Conservation (phyloP, 1,284 basidiomycete species). For the Tilletiaria anomala region DNA sequence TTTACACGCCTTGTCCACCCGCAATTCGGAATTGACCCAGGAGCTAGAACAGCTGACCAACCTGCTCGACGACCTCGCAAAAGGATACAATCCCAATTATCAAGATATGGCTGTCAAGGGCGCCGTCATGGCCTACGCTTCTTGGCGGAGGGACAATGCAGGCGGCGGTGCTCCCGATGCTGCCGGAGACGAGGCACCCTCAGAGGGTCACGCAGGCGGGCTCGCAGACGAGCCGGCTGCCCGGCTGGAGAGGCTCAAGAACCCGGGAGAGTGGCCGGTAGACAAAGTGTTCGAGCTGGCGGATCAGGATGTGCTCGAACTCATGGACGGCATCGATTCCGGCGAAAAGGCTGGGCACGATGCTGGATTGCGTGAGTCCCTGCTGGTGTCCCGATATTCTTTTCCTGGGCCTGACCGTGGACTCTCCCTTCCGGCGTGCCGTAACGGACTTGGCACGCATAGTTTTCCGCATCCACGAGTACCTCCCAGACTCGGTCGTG, state of each 20-base stretch:
- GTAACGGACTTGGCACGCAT: too few relatives aligned
- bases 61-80: constrained; percentile 64
- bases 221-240: constrained; percentile 8
- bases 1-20: constrained; percentile 58
- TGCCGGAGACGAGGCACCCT: constrained; percentile 13
- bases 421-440: too few relatives aligned
- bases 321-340: constrained; percentile 49
- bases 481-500: constrained; percentile 68
- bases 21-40: constrained; percentile 57
- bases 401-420: too few relatives aligned
- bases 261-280: constrained; percentile 39
- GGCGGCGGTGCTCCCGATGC: constrained; percentile 44
- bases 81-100: constrained; percentile 90
- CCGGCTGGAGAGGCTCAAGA: constrained; percentile 12
- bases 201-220: constrained; percentile 3
- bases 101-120: constrained; percentile 98
- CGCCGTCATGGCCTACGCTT: constrained; percentile 84
- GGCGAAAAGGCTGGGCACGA: constrained; percentile 42
- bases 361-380: constrained; percentile 48
- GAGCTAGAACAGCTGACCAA: constrained; percentile 64
- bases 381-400: too few relatives aligned
- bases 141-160: constrained; percentile 52
- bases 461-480: constrained; percentile 71
- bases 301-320: constrained; percentile 34
- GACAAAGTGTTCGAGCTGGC: constrained; percentile 55